Percentiles rank a stretch among this genome's conserved stretches.
phyloP scores from a whole-genome alignment of 2,329 filamentous ascomycete genomes.

The Colletotrichum spaethianum region DNA sequence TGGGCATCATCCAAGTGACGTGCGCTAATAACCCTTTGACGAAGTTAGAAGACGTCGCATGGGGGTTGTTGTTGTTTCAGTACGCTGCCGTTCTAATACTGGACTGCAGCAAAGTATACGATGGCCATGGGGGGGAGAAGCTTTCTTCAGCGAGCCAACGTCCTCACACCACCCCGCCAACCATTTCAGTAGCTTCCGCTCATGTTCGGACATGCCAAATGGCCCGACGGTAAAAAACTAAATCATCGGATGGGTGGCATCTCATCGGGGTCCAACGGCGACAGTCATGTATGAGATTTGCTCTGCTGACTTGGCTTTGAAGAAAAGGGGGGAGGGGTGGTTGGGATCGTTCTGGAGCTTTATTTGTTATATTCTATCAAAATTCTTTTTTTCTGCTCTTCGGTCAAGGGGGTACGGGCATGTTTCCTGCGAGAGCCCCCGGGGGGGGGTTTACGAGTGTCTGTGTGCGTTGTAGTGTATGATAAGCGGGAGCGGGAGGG shows the following conservation, averaged over 20 bases:
- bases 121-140: background rate
- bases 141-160: background rate
- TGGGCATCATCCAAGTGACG: background rate
- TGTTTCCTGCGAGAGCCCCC: no score
- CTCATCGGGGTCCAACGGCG: background rate
- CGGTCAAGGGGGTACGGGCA: background rate
- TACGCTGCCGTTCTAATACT: background rate
- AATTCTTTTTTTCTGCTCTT: no score
- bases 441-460: background rate
- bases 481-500: conserved; percentile 12
- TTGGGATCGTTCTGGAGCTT: no score
- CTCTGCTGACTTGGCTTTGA: background rate
- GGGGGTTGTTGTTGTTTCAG: conserved; percentile 2
- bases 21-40: background rate
- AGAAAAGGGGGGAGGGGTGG: background rate
- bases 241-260: background rate
- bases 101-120: background rate
- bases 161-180: background rate
- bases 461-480: background rate
- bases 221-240: no score
- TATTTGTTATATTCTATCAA: no score
- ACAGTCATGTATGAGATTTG: background rate
- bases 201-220: no score
- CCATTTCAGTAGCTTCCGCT: background rate
- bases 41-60: background rate